These are phyloP conservation scores for Nothophaeocryptopus gaeumannii DNA, from an alignment of 2,329 filamentous ascomycete genomes.

Conservation along the genomic window DNA sequence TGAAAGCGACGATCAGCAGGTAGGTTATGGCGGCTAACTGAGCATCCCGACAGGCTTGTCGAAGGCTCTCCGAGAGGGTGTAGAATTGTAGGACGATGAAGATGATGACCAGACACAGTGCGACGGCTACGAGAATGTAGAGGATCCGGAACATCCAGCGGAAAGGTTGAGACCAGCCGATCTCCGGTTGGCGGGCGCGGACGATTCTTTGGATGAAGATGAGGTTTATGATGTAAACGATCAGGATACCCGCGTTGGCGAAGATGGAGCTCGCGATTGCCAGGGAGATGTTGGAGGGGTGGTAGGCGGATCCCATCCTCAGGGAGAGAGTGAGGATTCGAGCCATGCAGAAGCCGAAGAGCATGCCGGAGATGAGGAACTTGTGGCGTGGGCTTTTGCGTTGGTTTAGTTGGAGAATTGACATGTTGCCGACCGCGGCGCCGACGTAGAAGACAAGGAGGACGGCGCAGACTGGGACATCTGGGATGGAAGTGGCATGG, in stretches of 20 bases:
- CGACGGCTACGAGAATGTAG: slow-evolving; percentile 15
- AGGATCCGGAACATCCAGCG: slow-evolving; percentile 13
- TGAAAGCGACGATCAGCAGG: slow-evolving; percentile 23
- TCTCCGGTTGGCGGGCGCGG: slow-evolving; percentile 26
- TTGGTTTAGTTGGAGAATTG: slow-evolving; percentile 41
- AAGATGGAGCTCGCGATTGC: slow-evolving; percentile 34
- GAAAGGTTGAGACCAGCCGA: slow-evolving; percentile 29
- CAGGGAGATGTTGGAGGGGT: slow-evolving; percentile 30
- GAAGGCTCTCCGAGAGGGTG: slow-evolving; percentile 23
- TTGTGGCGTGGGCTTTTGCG: slow-evolving; percentile 36
- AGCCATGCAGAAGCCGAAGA: slow-evolving; percentile 47
- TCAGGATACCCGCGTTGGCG: slow-evolving; percentile 31
- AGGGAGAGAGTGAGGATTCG: slow-evolving; percentile 42
- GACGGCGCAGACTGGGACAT: slow-evolving; percentile 42
- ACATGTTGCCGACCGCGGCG: slow-evolving; percentile 42
- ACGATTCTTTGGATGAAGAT: slow-evolving; percentile 31
- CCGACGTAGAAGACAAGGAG: slow-evolving; percentile 43
- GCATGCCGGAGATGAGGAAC: slow-evolving; percentile 40
- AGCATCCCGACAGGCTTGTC: slow-evolving; percentile 17
- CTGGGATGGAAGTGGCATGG: slow-evolving; percentile 34
- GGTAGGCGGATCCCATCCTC: slow-evolving; percentile 31
- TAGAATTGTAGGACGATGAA: slow-evolving; percentile 31
- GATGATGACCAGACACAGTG: slow-evolving; percentile 27
- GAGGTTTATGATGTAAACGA: slow-evolving; percentile 33
- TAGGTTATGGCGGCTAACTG: slow-evolving; percentile 26